Conservation (phyloP, 2,329 filamentous ascomycete genomes). For the Magnaporthiopsis rhizophila region DNA sequence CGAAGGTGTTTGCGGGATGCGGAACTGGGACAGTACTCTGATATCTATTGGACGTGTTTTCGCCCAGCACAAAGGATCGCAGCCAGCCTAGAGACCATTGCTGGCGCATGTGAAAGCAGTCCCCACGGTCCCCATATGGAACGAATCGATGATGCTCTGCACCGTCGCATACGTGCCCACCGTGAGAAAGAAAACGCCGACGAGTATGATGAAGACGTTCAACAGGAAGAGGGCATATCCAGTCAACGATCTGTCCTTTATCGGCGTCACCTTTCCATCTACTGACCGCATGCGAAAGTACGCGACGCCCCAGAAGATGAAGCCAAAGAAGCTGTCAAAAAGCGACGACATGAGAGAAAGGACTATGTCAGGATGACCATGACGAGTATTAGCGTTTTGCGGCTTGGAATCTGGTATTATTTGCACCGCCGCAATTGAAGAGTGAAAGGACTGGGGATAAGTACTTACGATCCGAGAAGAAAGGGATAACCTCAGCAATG, state of each 20-base stretch:
- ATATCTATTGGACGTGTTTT: too few species aligned
- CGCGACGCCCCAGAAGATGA: conserved; percentile 87
- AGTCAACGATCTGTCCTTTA: conserved; percentile 41
- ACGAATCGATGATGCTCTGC: conserved; percentile 67
- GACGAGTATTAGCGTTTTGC: neutral
- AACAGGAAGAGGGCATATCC: conserved; percentile 49
- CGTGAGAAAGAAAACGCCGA: conserved; percentile 73
- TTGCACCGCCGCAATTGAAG: too few species aligned
- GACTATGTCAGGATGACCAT: conserved; percentile 26
- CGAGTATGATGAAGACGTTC: conserved; percentile 65
- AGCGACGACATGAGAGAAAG: conserved; percentile 75
- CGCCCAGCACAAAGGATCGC: neutral
- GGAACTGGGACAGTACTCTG: too few species aligned
- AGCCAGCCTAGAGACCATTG: conserved; percentile 48
- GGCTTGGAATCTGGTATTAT: neutral
- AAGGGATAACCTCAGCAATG: conserved; percentile 87
- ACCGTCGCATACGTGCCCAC: conserved; percentile 76
- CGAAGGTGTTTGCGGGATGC: too few species aligned
- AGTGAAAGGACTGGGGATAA: too few species aligned
- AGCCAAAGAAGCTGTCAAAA: conserved; percentile 89
- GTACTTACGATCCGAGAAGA: conserved; percentile 67
- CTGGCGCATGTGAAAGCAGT: conserved; percentile 66
- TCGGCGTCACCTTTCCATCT: conserved; percentile 47
- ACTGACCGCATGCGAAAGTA: conserved; percentile 69
- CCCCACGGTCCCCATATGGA: conserved; percentile 54